phyloP scores from a whole-genome alignment of 148 eudicot species.

The Silene conica region DNA sequence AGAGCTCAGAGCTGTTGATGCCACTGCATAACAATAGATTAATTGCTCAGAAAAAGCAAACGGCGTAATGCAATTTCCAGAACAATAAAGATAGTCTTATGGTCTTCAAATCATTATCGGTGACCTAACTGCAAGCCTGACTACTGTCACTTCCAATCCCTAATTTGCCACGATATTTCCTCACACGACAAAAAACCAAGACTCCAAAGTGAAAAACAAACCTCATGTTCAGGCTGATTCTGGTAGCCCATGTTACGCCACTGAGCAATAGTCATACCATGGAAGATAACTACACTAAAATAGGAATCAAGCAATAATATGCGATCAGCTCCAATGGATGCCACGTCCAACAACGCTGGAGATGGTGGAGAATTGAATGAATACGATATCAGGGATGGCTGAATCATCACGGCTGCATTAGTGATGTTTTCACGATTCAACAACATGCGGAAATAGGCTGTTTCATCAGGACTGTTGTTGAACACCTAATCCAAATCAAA shows the following conservation, averaged over 20 bases:
- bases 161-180: not conserved
- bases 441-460: conserved; percentile 91
- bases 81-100: too few species aligned
- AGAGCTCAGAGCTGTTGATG: too few species aligned
- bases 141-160: too few species aligned
- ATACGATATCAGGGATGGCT: conserved; percentile 88
- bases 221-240: conserved; percentile 81
- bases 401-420: conserved; percentile 91
- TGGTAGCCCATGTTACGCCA: conserved; percentile 98
- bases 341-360: conserved; percentile 84
- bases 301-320: conserved; percentile 84
- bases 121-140: too few species aligned
- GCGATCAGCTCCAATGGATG: conserved; percentile 81
- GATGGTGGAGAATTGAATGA: conserved; percentile 77
- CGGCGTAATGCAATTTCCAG: too few species aligned
- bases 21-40: not conserved
- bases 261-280: conserved; percentile 90
- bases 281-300: conserved; percentile 91
- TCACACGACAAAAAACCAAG: not conserved
- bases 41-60: not conserved
- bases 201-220: conserved; percentile 14
- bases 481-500: conserved; percentile 46
- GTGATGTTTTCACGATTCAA: conserved; percentile 78
- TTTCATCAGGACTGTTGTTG: conserved; percentile 97
- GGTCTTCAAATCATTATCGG: not conserved